Conservation (phyloP, 192 early-diverging fungal genomes). For the Backusella morwellensis region DNA sequence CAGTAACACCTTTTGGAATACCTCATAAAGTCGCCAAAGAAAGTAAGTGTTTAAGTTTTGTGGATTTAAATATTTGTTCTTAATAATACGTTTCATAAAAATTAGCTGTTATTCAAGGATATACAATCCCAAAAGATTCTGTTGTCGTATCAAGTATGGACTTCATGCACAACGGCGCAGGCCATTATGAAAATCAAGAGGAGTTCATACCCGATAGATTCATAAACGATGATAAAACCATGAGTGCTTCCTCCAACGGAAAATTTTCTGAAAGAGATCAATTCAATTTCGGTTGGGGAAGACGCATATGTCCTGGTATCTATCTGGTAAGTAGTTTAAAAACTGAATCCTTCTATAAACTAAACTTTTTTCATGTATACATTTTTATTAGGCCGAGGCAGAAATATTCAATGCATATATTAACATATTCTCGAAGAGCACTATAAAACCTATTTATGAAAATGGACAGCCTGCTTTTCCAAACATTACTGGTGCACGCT, state of each 20-base stretch:
- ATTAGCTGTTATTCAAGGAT: constrained; percentile 21
- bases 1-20: constrained; percentile 8
- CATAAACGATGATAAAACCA: background rate
- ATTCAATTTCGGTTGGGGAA: constrained; percentile 22
- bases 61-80: background rate
- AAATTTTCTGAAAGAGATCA: constrained; percentile 19
- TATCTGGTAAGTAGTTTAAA: background rate
- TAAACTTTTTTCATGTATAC: background rate
- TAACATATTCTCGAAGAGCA: background rate
- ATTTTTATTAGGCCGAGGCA: background rate
- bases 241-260: constrained; percentile 17
- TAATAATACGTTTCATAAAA: background rate
- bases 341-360: background rate
- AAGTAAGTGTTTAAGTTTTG: constrained; percentile 6
- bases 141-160: constrained; percentile 46
- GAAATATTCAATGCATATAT: background rate
- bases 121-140: constrained; percentile 48
- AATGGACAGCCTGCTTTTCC: background rate
- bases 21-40: constrained; percentile 15
- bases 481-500: background rate
- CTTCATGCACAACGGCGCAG: constrained; percentile 39
- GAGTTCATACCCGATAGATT: constrained; percentile 49
- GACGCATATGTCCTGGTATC: constrained; percentile 16
- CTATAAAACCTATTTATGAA: background rate
- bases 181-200: constrained; percentile 38